A percentile compares a stretch with the other conserved stretches of the same genome.
phyloP scores from a whole-genome alignment of 73 alveolate genomes.

The Halteria grandinella region DNA sequence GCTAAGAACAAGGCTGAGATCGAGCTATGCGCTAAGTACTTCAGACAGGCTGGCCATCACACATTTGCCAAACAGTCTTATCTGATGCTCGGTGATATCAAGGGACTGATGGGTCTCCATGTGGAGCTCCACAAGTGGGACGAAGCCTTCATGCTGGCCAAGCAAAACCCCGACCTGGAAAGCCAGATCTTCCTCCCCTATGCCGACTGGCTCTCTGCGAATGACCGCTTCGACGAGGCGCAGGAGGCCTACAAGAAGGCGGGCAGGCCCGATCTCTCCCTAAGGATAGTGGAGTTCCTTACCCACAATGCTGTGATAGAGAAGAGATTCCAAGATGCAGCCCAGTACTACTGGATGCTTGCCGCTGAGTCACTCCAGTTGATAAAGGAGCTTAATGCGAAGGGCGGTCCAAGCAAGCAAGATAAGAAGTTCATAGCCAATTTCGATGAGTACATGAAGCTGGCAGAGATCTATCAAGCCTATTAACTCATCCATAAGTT shows the following conservation, averaged over 20 bases:
- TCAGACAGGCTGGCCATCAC: conserved; percentile 87
- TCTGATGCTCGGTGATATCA: conserved; percentile 89
- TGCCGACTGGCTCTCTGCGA: conserved; percentile 92
- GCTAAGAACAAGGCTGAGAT: conserved; percentile 79
- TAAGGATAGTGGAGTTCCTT: conserved; percentile 83
- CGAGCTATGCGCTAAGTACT: conserved; percentile 92
- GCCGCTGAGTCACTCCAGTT: conserved; percentile 85
- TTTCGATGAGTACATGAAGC: conserved; percentile 80
- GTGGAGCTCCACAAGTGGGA: conserved; percentile 96
- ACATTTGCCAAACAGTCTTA: conserved; percentile 94
- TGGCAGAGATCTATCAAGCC: conserved; percentile 88
- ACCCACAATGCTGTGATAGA: conserved; percentile 91
- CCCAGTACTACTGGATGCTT: conserved; percentile 86
- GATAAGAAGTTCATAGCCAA: conserved; percentile 71
- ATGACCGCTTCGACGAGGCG: conserved; percentile 97
- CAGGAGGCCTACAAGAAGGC: conserved; percentile 95
- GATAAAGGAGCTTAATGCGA: conserved; percentile 75
- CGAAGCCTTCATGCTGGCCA: conserved; percentile 91
- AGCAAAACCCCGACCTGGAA: conserved; percentile 74
- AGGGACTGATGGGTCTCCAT: conserved; percentile 89
- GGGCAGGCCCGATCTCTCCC: conserved; percentile 85
- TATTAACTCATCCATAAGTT: conserved; percentile 84
- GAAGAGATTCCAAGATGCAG: conserved; percentile 94
- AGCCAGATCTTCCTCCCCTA: conserved; percentile 89
- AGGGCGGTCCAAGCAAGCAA: conserved; percentile 72